Conservation (phyloP, 192 early-diverging fungal species). For the Spinellus fusiger region DNA sequence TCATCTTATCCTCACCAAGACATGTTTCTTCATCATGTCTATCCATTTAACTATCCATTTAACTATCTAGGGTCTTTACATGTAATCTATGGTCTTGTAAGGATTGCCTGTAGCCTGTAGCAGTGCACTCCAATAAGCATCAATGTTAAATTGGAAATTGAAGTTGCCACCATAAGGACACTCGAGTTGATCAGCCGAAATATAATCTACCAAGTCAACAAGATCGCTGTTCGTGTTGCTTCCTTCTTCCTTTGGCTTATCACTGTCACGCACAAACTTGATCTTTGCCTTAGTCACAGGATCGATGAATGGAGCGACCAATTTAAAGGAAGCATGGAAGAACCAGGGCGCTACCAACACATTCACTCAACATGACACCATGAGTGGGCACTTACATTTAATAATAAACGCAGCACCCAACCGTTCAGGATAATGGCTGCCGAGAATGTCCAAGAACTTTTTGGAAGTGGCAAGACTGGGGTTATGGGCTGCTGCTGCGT, state of each 20-base stretch:
- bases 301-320: constrained; percentile 87
- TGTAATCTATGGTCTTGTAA: constrained; percentile 25
- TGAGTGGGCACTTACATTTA: not conserved
- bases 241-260: constrained; percentile 5
- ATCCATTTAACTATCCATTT: no score
- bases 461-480: constrained; percentile 68
- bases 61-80: no score
- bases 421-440: constrained; percentile 85
- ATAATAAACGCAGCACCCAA: constrained; percentile 34
- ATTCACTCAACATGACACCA: not conserved
- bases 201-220: constrained; percentile 12
- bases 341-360: constrained; percentile 67
- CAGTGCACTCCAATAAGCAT: constrained; percentile 60
- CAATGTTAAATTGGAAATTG: constrained; percentile 62
- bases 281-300: constrained; percentile 75
- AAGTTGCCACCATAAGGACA: constrained; percentile 27
- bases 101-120: constrained; percentile 25
- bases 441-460: constrained; percentile 70
- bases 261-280: constrained; percentile 33
- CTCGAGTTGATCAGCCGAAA: constrained; percentile 20
- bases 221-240: constrained; percentile 1
- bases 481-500: constrained; percentile 51
- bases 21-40: no score
- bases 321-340: constrained; percentile 75
- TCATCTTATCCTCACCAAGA: no score